Conservation (phyloP, 805 yeast genomes). For the Kazachstania africana region DNA sequence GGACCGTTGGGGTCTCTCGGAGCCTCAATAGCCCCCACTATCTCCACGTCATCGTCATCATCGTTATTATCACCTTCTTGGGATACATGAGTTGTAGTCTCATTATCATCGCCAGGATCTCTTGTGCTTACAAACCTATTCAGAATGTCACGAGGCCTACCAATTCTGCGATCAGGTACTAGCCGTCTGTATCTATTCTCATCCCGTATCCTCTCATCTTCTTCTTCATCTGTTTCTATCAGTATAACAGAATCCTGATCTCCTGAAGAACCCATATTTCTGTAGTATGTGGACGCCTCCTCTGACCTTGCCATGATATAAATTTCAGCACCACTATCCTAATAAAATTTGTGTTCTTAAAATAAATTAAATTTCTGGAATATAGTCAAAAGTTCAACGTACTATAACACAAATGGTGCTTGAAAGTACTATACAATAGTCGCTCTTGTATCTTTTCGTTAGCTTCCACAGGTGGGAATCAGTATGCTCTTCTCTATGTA, state of each 20-base stretch:
- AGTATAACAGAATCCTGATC: conserved; percentile 9
- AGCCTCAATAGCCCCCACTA: conserved; percentile 10
- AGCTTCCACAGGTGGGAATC: no score
- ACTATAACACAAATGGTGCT: no score
- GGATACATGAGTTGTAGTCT: not conserved
- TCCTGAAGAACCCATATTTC: not conserved
- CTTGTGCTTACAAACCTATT: conserved; percentile 7
- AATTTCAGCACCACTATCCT: no score
- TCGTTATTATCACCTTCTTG: conserved; percentile 1
- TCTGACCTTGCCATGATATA: no score
- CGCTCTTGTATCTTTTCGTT: no score
- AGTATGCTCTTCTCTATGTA: no score
- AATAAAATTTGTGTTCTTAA: no score
- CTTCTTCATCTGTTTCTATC: conserved; percentile 22
- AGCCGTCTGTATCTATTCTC: conserved; percentile 7
- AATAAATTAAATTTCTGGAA: no score
- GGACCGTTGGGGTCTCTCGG: conserved; percentile 9
- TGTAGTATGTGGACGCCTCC: not conserved
- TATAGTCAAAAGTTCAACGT: no score
- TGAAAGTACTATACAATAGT: no score
- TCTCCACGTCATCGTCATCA: conserved; percentile 14
- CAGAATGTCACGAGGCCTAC: conserved; percentile 11
- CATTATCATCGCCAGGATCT: not conserved
- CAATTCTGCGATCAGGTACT: conserved; percentile 7
- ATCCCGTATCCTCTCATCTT: conserved; percentile 11